Percentiles rank a stretch among this genome's conserved stretches.
These are phyloP conservation scores for Articulospora tetracladia DNA, from an alignment of 495 filamentous ascomycete genomes.

Conservation along the genomic window DNA sequence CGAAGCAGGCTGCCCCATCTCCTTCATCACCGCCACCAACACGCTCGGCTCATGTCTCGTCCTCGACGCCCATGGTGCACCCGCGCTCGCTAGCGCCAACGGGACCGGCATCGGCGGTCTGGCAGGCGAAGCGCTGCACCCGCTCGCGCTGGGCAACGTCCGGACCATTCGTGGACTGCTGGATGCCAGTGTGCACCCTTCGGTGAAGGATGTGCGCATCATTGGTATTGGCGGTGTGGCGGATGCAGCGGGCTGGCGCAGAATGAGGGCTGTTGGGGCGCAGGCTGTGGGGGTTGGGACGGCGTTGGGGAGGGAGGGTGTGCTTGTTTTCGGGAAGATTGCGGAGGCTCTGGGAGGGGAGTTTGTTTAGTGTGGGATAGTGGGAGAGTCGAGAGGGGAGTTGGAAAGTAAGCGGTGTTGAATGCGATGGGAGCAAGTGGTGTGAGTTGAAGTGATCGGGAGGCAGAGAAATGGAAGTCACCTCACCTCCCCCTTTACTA, in stretches of 20 bases:
- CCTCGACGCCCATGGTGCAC: slow-evolving; percentile 27
- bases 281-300: slow-evolving; percentile 60
- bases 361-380: not conserved
- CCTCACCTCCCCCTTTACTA: too few species aligned
- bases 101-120: slow-evolving; percentile 60
- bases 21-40: slow-evolving; percentile 68
- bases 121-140: slow-evolving; percentile 64
- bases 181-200: slow-evolving; percentile 32
- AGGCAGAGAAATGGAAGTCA: too few species aligned
- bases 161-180: slow-evolving; percentile 51
- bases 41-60: slow-evolving; percentile 65
- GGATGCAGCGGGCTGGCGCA: slow-evolving; percentile 50
- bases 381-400: too few species aligned
- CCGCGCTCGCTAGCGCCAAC: slow-evolving; percentile 36
- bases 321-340: slow-evolving; percentile 56
- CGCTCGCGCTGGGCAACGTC: slow-evolving; percentile 72
- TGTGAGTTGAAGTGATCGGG: too few species aligned
- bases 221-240: slow-evolving; percentile 67
- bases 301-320: slow-evolving; percentile 55
- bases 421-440: too few species aligned
- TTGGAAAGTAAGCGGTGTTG: too few species aligned
- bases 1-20: slow-evolving; percentile 32
- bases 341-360: slow-evolving; percentile 11
- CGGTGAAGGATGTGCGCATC: slow-evolving; percentile 44
- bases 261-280: slow-evolving; percentile 64